Base-by-base conservation (phyloP, 768 basidiomycete species). In the Auriscalpium microsporum region DNA sequence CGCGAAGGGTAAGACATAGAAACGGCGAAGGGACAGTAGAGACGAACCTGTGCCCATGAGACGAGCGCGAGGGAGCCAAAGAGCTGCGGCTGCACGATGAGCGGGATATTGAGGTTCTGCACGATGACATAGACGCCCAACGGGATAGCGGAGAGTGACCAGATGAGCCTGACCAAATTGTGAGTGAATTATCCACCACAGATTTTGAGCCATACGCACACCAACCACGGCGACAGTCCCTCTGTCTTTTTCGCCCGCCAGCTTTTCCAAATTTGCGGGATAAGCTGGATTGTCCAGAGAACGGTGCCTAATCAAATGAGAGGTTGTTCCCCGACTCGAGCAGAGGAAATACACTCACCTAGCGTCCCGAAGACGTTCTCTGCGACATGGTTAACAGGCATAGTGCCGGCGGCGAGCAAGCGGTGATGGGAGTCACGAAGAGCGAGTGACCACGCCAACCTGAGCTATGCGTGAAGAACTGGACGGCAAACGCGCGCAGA, bases 201-300 rank as follows among this genome's bases (percentile, higher is more conserved):
- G 13, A 34, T 6, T 10, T 17, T 16, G 19, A 8, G n/a, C 17
- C 0, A 40, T 36, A 48, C 65, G 42, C 66, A 84, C 86, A 89
- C 78, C 35, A 92, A 75, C 67, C 70, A 79, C 13, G 74, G 77
- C 1, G 87, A 89, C 10, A 91, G 72, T 0, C 90, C 89, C 28
- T 79, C 73, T 0, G 84, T 87, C 21, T 79, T 80, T 63, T 89
- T 85, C 17, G 73, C 72, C 37, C 79, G 74, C 72, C 79, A 85
- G 59, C 78, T 86, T 68, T 91, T 89, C 79, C 81, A 79, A 21
- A 87, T 74, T 60, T 89, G 86, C 7, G 87, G 87, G 35, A 88
- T 65, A 13, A 89, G 64, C 60, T 86, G 86, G 13, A 75, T 71
- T 4, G 79, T 80, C 86, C 86, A 87, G 57, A 78, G 80, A 10